phyloP scores from a whole-genome alignment of 2,329 filamentous ascomycete species.

The Incumbomyces delicatus region DNA sequence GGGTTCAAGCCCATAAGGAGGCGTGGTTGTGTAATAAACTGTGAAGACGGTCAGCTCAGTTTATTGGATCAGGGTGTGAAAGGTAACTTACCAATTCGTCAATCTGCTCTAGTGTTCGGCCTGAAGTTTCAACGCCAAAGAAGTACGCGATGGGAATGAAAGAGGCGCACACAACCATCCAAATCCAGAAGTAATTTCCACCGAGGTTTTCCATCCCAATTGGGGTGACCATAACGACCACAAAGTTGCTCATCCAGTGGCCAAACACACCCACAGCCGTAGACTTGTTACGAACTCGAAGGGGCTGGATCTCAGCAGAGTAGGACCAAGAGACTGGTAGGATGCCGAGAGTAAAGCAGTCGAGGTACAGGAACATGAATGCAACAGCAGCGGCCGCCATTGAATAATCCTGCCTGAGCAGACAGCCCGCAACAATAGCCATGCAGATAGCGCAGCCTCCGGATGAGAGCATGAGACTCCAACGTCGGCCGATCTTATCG shows the following conservation, averaged over 20 bases:
- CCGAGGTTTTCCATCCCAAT: constrained; percentile 24
- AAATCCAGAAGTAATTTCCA: constrained; percentile 29
- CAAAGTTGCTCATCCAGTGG: constrained; percentile 41
- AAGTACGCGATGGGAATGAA: constrained; percentile 39
- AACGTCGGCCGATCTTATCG: too few relatives aligned
- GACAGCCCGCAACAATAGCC: constrained; percentile 31
- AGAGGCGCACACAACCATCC: constrained; percentile 25
- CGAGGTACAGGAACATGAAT: constrained; percentile 42
- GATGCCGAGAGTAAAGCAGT: constrained; percentile 34
- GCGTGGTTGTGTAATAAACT: too few relatives aligned
- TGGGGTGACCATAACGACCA: constrained; percentile 30
- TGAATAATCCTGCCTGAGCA: constrained; percentile 29
- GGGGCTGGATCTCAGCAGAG: constrained; percentile 41
- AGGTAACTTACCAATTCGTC: too few relatives aligned
- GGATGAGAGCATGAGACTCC: constrained; percentile 30
- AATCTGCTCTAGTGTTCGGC: too few relatives aligned
- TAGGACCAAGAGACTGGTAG: constrained; percentile 45
- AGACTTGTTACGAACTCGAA: constrained; percentile 41
- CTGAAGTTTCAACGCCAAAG: too few relatives aligned
- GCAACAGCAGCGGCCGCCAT: constrained; percentile 35
- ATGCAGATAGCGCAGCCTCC: constrained; percentile 30
- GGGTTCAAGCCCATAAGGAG: too few relatives aligned
- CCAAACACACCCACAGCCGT: constrained; percentile 40
- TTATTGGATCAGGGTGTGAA: too few relatives aligned
- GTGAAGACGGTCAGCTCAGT: too few relatives aligned